A percentile compares a stretch with the other conserved stretches of the same genome.
Evolutionary conservation across 768 basidiomycete genomes (phyloP).

Genomic region (Holtermanniella nyarrowii): DNA sequence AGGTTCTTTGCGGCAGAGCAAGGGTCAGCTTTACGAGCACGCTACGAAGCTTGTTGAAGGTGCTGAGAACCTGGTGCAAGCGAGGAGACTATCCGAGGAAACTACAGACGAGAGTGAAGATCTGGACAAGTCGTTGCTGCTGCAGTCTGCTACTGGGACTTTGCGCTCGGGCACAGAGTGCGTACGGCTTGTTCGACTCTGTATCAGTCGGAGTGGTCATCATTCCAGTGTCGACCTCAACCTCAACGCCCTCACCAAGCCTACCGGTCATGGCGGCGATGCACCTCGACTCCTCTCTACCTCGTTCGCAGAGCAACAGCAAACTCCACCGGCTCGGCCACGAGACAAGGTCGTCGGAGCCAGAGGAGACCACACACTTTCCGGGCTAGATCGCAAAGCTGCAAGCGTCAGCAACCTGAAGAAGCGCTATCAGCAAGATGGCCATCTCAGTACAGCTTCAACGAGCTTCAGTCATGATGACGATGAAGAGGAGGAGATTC

Average conservation of each 20-base stretch:
- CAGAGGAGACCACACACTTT: conserved; percentile 37
- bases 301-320: not conserved
- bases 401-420: conserved; percentile 34
- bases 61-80: conserved; percentile 62
- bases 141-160: conserved; percentile 78
- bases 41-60: conserved; percentile 80
- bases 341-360: conserved; percentile 23
- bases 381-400: conserved; percentile 40
- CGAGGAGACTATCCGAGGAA: conserved; percentile 44
- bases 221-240: not conserved
- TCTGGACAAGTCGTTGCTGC: conserved; percentile 62
- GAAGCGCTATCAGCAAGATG: conserved; percentile 21
- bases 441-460: not conserved
- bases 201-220: conserved; percentile 43
- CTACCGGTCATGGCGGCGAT: not conserved
- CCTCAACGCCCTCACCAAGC: not conserved
- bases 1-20: conserved; percentile 56
- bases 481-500: conserved; percentile 29
- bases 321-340: conserved; percentile 1
- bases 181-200: conserved; percentile 72
- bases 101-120: conserved; percentile 54
- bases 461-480: conserved; percentile 13
- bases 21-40: conserved; percentile 71
- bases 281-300: not conserved
- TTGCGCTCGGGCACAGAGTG: conserved; percentile 82